Evolutionary conservation across 352 stramenopile genomes (phyloP).

Genomic region (Peronospora belbahrii): DNA sequence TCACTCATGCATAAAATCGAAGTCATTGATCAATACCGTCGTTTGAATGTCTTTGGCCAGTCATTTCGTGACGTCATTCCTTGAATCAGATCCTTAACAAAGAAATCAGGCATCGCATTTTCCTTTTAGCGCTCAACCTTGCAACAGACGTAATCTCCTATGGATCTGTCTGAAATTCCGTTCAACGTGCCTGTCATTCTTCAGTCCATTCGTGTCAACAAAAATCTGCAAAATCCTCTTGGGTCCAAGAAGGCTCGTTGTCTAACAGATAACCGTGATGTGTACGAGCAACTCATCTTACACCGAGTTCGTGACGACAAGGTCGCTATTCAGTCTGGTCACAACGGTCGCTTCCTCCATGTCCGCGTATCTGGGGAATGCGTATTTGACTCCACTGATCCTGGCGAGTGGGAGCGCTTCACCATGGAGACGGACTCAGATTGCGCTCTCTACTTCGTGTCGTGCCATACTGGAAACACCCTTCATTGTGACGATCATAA

Average conservation of each 20-base stretch:
- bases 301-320: conserved; percentile 25
- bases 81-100: no score
- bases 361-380: conserved; percentile 22
- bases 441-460: conserved; percentile 26
- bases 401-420: conserved; percentile 26
- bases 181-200: conserved; percentile 27
- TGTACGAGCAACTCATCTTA: conserved; percentile 26
- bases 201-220: conserved; percentile 12
- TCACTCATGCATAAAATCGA: no score
- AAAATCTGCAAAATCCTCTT: conserved; percentile 25
- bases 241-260: conserved; percentile 31
- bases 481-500: conserved; percentile 17
- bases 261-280: conserved; percentile 17
- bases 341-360: conserved; percentile 24
- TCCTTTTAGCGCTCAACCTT: no score
- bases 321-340: conserved; percentile 22
- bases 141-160: no score
- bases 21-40: no score
- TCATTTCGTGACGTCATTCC: no score
- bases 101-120: no score
- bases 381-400: conserved; percentile 23
- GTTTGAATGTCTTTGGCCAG: no score
- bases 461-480: conserved; percentile 20
- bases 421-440: conserved; percentile 25
- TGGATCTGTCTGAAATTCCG: conserved; percentile 28